A percentile compares a stretch with the other conserved stretches of the same genome.
Evolutionary conservation across 805 yeast species (phyloP).

Genomic region (Scheffersomyces lignosus): DNA sequence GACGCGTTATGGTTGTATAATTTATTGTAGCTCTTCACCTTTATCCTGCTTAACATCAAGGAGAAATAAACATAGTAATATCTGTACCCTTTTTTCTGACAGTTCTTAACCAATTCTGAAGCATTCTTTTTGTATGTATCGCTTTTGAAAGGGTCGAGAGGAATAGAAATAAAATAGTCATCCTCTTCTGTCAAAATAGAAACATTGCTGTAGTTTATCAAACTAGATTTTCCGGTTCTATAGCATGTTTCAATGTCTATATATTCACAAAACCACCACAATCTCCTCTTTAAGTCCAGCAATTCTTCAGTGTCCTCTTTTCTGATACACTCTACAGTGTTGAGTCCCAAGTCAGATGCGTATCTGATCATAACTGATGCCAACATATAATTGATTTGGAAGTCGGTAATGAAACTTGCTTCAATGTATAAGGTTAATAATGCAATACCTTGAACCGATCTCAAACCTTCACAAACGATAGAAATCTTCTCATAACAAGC

Average conservation of each 20-base stretch:
- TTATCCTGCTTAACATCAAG: slow-evolving; percentile 20
- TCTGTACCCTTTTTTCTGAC: slow-evolving; percentile 6
- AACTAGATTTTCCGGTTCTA: slow-evolving; percentile 51
- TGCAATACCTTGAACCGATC: slow-evolving; percentile 52
- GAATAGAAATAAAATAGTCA: slow-evolving; percentile 12
- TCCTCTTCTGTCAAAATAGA: slow-evolving; percentile 22
- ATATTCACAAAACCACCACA: slow-evolving; percentile 54
- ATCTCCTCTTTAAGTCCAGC: slow-evolving; percentile 30
- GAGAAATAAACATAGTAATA: slow-evolving; percentile 14
- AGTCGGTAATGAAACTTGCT: slow-evolving; percentile 16
- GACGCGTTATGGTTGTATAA: slow-evolving; percentile 22
- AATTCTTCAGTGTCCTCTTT: slow-evolving; percentile 28
- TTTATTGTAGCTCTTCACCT: slow-evolving; percentile 19
- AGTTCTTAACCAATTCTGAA: slow-evolving; percentile 5
- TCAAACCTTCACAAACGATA: slow-evolving; percentile 50
- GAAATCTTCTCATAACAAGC: slow-evolving; percentile 54
- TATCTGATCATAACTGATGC: slow-evolving; percentile 49
- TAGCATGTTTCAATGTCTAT: slow-evolving; percentile 46
- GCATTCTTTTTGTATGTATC: slow-evolving; percentile 1
- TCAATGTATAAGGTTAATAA: slow-evolving; percentile 44
- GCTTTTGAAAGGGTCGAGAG: slow-evolving; percentile 8
- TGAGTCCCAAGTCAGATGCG: slow-evolving; percentile 60
- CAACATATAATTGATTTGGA: slow-evolving; percentile 43
- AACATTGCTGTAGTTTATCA: slow-evolving; percentile 42
- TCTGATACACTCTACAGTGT: slow-evolving; percentile 46